A percentile compares a stretch with the other conserved stretches of the same genome.
These are phyloP conservation scores for Talaromyces atroroseus DNA, from an alignment of 2,329 filamentous ascomycete species.

Conservation along the genomic window DNA sequence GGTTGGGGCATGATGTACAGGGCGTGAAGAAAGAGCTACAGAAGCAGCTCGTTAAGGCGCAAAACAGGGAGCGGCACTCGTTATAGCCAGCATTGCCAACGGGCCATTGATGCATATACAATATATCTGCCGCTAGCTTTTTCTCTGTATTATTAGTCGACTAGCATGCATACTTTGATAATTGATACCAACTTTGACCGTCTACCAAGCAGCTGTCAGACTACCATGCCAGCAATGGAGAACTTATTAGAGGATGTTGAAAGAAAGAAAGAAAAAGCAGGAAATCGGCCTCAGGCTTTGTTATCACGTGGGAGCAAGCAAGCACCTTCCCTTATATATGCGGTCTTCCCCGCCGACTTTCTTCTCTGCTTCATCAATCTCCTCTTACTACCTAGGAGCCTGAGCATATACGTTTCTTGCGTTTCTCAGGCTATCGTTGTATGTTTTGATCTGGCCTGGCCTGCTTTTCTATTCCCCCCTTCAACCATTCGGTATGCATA, in stretches of 20 bases:
- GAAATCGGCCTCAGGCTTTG: neutral
- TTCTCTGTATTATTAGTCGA: neutral
- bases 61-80: slow-evolving; percentile 1
- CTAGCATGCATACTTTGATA: neutral
- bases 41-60: slow-evolving; percentile 25
- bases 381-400: no score
- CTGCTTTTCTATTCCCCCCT: neutral
- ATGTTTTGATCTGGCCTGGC: no score
- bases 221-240: no score
- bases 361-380: no score
- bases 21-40: slow-evolving; percentile 34
- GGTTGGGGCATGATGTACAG: slow-evolving; percentile 31
- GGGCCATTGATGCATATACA: slow-evolving; percentile 10
- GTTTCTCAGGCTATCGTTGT: no score
- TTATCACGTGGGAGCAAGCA: neutral
- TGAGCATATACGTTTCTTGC: no score
- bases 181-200: neutral
- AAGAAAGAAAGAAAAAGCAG: neutral
- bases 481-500: neutral
- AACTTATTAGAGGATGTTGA: no score
- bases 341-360: no score
- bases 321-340: neutral
- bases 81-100: neutral
- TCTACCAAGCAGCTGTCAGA: no score
- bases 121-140: neutral